These are phyloP conservation scores for Fraxinus greggii DNA, from an alignment of 305 asterid species.

Conservation along the genomic window DNA sequence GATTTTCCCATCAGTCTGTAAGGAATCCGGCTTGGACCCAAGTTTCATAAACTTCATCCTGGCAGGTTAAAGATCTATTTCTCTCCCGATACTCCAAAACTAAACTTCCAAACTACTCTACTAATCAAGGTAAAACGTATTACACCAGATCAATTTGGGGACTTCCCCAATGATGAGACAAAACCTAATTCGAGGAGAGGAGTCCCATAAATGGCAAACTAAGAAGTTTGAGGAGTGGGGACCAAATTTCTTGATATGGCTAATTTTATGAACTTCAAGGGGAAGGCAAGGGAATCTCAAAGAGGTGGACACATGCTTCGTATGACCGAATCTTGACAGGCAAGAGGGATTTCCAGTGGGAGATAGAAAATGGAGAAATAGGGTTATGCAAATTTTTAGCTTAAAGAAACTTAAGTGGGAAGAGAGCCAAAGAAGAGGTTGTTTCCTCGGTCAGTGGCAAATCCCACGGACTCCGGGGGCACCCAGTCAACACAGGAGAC, in stretches of 20 bases:
- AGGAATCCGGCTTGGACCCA: constrained; percentile 62
- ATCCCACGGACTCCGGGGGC: constrained; percentile 78
- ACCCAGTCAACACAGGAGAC: constrained; percentile 80
- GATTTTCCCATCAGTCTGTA: constrained; percentile 49
- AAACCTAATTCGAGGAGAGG: constrained; percentile 41
- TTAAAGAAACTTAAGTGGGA: constrained; percentile 60
- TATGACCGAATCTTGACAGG: constrained; percentile 76
- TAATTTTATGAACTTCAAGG: constrained; percentile 43
- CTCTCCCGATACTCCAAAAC: constrained; percentile 15
- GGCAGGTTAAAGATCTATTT: constrained; percentile 31
- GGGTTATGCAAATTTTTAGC: constrained; percentile 27
- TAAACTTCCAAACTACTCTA: constrained; percentile 28
- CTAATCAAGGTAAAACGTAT: constrained; percentile 24
- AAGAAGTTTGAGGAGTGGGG: constrained; percentile 54
- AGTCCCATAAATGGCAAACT: constrained; percentile 45
- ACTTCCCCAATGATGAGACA: constrained; percentile 52
- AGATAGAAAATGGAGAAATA: constrained; percentile 23
- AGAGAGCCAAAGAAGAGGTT: constrained; percentile 53
- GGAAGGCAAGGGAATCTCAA: constrained; percentile 54
- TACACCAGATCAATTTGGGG: constrained; percentile 15
- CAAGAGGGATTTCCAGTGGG: constrained; percentile 25
- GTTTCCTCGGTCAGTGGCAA: constrained; percentile 95
- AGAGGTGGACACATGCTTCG: constrained; percentile 46
- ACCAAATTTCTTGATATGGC: constrained; percentile 53
- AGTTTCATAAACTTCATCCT: constrained; percentile 62